Conservation (phyloP, 1,284 basidiomycete species). For the Mycosarcoma maydis region DNA sequence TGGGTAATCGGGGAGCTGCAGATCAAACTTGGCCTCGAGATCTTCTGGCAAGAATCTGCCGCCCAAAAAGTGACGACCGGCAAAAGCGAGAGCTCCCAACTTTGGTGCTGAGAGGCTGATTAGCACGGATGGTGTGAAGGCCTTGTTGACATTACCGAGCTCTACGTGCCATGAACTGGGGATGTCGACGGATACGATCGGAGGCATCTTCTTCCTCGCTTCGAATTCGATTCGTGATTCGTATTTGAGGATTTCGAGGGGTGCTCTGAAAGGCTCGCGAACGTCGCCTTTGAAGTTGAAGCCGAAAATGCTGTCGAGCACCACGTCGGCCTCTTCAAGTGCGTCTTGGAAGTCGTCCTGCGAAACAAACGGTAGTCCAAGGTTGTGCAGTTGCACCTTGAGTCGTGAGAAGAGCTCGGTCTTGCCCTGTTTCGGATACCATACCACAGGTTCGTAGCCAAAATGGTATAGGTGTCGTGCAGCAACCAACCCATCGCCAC, state of each 20-base stretch:
- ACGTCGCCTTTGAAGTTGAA: slow-evolving; percentile 86
- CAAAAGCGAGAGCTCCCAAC: slow-evolving; percentile 78
- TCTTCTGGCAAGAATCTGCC: slow-evolving; percentile 83
- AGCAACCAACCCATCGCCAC: slow-evolving; percentile 95
- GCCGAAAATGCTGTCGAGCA: slow-evolving; percentile 95
- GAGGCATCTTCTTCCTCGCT: slow-evolving; percentile 49
- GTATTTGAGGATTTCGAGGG: slow-evolving; percentile 74
- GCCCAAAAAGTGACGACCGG: slow-evolving; percentile 86
- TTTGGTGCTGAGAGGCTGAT: slow-evolving; percentile 95
- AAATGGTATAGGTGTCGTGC: slow-evolving; percentile 79
- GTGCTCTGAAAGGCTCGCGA: slow-evolving; percentile 85
- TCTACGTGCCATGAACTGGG: slow-evolving; percentile 97
- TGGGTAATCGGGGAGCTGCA: slow-evolving; percentile 55
- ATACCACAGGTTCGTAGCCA: slow-evolving; percentile 59
- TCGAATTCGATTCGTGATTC: slow-evolving; percentile 60
- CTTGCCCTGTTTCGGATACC: slow-evolving; percentile 63
- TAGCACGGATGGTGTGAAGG: slow-evolving; percentile 80
- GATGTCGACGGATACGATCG: slow-evolving; percentile 78
- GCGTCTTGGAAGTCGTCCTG: slow-evolving; percentile 71
- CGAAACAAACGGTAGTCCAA: slow-evolving; percentile 74
- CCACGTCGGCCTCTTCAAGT: slow-evolving; percentile 76
- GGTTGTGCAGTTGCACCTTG: slow-evolving; percentile 85
- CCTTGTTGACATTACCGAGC: slow-evolving; percentile 71
- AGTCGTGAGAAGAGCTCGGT: slow-evolving; percentile 72
- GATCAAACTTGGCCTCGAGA: slow-evolving; percentile 47